A percentile compares a stretch with the other conserved stretches of the same genome.
These are phyloP conservation scores for Zarea fungicola DNA, from an alignment of 2,329 filamentous ascomycete species.

Conservation along the genomic window DNA sequence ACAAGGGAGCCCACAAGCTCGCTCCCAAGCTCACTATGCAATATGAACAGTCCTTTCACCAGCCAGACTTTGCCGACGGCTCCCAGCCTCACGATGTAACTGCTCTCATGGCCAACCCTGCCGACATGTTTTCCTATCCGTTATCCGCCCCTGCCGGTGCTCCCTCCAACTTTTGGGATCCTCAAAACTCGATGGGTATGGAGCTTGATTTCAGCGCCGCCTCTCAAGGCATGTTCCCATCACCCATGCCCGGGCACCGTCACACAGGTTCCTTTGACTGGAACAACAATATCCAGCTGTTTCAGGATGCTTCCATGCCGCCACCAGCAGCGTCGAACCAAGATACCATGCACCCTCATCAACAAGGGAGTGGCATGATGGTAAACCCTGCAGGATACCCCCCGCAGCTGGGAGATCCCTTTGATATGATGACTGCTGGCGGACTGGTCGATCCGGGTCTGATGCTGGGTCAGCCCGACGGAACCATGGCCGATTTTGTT, in stretches of 20 bases:
- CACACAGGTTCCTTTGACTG: constrained; percentile 52
- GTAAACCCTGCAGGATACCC: constrained; percentile 31
- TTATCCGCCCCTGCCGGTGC: constrained; percentile 52
- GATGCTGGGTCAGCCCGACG: constrained; percentile 49
- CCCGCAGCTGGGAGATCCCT: constrained; percentile 44
- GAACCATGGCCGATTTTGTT: constrained; percentile 37
- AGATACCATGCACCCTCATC: constrained; percentile 29
- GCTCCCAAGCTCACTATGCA: constrained; percentile 53
- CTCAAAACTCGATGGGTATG: constrained; percentile 49
- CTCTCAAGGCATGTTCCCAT: constrained; percentile 38
- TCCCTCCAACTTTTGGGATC: constrained; percentile 54
- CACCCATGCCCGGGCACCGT: constrained; percentile 32
- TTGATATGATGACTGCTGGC: constrained; percentile 40
- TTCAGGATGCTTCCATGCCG: constrained; percentile 40
- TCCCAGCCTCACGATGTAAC: constrained; percentile 47
- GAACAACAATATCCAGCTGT: constrained; percentile 50
- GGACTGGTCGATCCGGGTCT: constrained; percentile 56
- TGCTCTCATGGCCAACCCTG: constrained; percentile 40
- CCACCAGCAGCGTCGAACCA: constrained; percentile 28
- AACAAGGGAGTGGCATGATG: background rate
- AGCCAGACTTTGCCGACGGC: constrained; percentile 44
- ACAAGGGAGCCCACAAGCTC: constrained; percentile 51
- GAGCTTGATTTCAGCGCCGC: constrained; percentile 52
- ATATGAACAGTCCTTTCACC: constrained; percentile 50
- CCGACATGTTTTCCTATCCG: constrained; percentile 56